Base-by-base conservation (phyloP, 805 yeast species). In the Clavispora asparagi region DNA sequence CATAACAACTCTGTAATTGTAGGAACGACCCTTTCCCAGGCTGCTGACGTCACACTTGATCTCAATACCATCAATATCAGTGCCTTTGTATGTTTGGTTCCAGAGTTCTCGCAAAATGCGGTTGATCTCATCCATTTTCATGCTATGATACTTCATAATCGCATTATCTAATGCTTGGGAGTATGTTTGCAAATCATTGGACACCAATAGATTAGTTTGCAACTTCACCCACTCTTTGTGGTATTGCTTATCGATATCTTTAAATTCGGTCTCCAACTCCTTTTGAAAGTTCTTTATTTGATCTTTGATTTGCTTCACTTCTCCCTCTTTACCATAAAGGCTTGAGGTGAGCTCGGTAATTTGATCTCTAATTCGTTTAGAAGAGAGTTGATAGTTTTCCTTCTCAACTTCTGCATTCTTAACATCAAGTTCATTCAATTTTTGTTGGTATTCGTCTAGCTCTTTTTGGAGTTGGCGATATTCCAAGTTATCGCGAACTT, bases 1-100 rank as follows among this genome's bases (percentile, higher is more conserved):
- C 99, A 94, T 94, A 19, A 91, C 96, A 16, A 94, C 97, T 33
- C 97, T 73, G 60, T 92, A 92, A 61, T 92, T 91, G 63, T 91
- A 92, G 1, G 94, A 79, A 47, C 95, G 70, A 3, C 73, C 78
- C 44, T 69, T 72, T 3, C 69, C 66, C 48, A 68, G 75, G 13
- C 67, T 61, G 43, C 78, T 79, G 19, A 82, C 83, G 56, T 92
- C 98, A 35, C 96, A 85, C 53, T 83, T 77, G 51, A 94, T 88
- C 57, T 85, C 79, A 41, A 94, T 90, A 0, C 95, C 81, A 60
- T 94, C 97, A 40, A 94, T 89, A 65, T 94, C 99, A 2, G 97
- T 85, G 1, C 99, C 99, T 53, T 85, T 85, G 60, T 94, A 94
- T 0, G 99, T 94, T 42, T 79, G 80, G 52, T 88, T 87, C 99